These are phyloP conservation scores for Amylocarpus encephaloides DNA, from an alignment of 2,329 filamentous ascomycete genomes.

Conservation along the genomic window DNA sequence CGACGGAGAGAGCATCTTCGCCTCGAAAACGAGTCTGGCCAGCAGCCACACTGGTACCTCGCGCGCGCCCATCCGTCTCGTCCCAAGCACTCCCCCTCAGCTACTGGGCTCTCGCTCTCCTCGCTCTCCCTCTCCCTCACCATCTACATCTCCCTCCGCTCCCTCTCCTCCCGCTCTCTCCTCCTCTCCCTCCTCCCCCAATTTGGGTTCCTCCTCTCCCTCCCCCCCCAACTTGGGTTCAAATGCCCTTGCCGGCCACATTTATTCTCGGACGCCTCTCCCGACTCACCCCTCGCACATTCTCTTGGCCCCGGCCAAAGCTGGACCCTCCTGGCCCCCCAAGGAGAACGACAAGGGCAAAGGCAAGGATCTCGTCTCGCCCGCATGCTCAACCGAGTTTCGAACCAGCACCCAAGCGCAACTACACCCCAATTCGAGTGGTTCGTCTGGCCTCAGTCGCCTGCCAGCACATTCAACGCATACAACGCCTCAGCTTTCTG, in stretches of 20 bases:
- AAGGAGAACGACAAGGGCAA: background rate
- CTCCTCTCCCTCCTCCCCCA: no score
- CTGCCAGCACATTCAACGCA: slow-evolving; percentile 25
- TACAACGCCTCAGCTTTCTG: slow-evolving; percentile 19
- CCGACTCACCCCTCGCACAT: slow-evolving; percentile 30
- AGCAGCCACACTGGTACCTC: background rate
- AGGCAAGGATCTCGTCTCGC: slow-evolving; percentile 9
- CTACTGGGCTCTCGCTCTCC: slow-evolving; percentile 10
- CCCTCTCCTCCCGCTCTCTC: no score
- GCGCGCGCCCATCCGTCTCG: slow-evolving; percentile 15
- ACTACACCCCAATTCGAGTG: slow-evolving; percentile 16
- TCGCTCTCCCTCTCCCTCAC: no score
- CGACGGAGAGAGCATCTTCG: background rate
- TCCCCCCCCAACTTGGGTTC: no score
- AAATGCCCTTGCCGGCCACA: slow-evolving; percentile 13
- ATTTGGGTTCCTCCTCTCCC: no score
- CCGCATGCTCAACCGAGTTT: slow-evolving; percentile 25
- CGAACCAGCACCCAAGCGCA: slow-evolving; percentile 21
- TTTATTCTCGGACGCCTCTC: slow-evolving; percentile 30
- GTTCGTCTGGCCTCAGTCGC: slow-evolving; percentile 19
- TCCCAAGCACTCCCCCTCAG: slow-evolving; percentile 18
- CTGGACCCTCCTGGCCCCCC: background rate
- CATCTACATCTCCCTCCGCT: no score
- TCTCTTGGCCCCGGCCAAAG: slow-evolving; percentile 21
- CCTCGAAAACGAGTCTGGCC: background rate